Base-by-base conservation (phyloP, 148 eudicot species). In the Agrostemma githago region DNA sequence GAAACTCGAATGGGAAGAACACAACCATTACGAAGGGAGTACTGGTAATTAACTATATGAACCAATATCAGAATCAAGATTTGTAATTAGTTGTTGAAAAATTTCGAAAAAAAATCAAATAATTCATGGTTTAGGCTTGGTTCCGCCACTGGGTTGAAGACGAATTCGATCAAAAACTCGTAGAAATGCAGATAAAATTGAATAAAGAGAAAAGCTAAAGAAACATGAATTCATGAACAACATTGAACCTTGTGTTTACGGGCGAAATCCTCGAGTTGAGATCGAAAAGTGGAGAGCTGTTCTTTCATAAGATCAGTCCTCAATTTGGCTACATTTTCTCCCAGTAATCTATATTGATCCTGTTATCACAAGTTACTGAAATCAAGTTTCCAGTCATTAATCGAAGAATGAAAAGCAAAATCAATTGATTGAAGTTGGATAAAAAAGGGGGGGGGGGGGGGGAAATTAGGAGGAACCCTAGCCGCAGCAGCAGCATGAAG, bases 231-330 rank as follows among this genome's bases (percentile, higher is more conserved):
- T 51, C 42, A 51, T 19, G 14, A n/a, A 16, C 16, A 48, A n/a
- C n/a, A 53, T 8, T 8, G 60, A 39, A 94, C 99, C 99, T 95
- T 95, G 80, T 95, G 97, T 72, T 95, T 95, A 65, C 96, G 94
- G 57, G 99, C 99, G 62, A 95, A 95, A 62, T 95, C 99, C 80
- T 95, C 98, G 61, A 95, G 81, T 81, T 95, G 97, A 81, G 96
- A 88, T 41, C 89, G 88, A 63, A 95, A 95, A 42, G 98, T 95
- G 4, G 90, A 73, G 9, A 95, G 90, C 82, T 95, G 99, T 61
- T 92, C 97, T 79, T 92, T 92, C 99, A 95, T 90, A 62, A 92
- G 89, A 89, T 90, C 97, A 6, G 96, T 95, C 68, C 90, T 84
- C 56, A 95, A 74, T 80, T 89, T 89, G 3, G 99, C 99, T 15